Conservation (phyloP, 305 asterid species). For the Fraxinus baroniana region DNA sequence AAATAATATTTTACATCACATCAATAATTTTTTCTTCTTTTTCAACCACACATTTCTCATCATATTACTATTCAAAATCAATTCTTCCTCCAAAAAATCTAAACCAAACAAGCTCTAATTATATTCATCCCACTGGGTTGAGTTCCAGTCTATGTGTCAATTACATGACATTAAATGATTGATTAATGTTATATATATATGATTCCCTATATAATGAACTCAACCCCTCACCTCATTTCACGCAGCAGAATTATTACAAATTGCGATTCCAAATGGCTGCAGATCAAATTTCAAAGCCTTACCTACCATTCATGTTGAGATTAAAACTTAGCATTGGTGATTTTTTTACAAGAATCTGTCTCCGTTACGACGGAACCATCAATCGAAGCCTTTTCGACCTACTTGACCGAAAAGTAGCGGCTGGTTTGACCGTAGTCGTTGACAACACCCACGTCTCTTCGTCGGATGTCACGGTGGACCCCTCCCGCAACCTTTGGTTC, state of each 20-base stretch:
- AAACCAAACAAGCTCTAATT: too few relatives aligned
- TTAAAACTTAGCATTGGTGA: slow-evolving; percentile 9
- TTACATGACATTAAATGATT: too few relatives aligned
- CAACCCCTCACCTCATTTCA: neutral
- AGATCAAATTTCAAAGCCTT: neutral
- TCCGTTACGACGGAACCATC: slow-evolving; percentile 27
- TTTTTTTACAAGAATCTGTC: neutral
- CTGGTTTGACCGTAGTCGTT: slow-evolving; percentile 25
- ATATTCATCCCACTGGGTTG: too few relatives aligned
- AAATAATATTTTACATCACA: too few relatives aligned
- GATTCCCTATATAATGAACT: neutral
- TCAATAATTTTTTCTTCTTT: too few relatives aligned
- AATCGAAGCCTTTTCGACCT: slow-evolving; percentile 28
- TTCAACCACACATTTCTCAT: too few relatives aligned
- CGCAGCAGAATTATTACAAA: neutral
- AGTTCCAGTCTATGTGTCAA: too few relatives aligned
- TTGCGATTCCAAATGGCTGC: neutral
- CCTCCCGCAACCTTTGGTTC: slow-evolving; percentile 37
- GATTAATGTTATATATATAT: too few relatives aligned
- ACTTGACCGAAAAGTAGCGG: slow-evolving; percentile 24
- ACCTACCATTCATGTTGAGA: slow-evolving; percentile 22
- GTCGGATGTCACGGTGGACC: slow-evolving; percentile 30
- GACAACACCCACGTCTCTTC: slow-evolving; percentile 23
- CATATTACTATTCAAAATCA: too few relatives aligned
- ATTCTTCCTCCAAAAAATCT: too few relatives aligned